A percentile compares a stretch with the other conserved stretches of the same genome.
These are phyloP conservation scores for Clathrus columnatus DNA, from an alignment of 768 basidiomycete species.

Conservation along the genomic window DNA sequence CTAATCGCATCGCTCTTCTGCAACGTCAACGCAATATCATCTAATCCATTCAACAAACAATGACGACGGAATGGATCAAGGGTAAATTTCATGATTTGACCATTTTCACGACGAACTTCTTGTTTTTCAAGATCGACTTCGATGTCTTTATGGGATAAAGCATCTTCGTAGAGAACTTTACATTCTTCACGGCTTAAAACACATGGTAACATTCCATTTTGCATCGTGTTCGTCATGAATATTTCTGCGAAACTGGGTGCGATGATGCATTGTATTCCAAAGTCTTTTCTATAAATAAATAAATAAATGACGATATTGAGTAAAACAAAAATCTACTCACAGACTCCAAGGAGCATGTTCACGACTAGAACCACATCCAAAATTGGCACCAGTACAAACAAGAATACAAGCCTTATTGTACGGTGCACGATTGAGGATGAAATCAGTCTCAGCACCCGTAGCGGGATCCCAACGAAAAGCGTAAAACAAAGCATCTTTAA, in stretches of 20 bases:
- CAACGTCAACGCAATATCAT: slow-evolving; percentile 93
- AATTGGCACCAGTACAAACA: slow-evolving; percentile 80
- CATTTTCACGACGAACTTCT: slow-evolving; percentile 52
- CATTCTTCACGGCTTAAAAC: slow-evolving; percentile 63
- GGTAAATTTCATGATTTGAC: slow-evolving; percentile 63
- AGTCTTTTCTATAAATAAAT: slow-evolving; percentile 53
- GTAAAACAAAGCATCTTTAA: slow-evolving; percentile 79
- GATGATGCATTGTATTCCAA: slow-evolving; percentile 82
- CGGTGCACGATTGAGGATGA: slow-evolving; percentile 73
- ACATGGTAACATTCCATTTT: slow-evolving; percentile 87
- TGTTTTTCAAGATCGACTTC: slow-evolving; percentile 80
- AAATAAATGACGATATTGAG: slow-evolving; percentile 7
- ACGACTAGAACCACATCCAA: slow-evolving; percentile 84
- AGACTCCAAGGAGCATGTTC: slow-evolving; percentile 88
- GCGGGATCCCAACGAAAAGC: slow-evolving; percentile 69
- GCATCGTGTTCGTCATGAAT: slow-evolving; percentile 83
- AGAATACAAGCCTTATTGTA: slow-evolving; percentile 71
- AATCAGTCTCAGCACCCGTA: slow-evolving; percentile 75
- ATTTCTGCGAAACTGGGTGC: slow-evolving; percentile 89
- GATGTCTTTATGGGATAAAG: slow-evolving; percentile 62
- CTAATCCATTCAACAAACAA: slow-evolving; percentile 90
- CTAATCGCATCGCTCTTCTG: slow-evolving; percentile 66
- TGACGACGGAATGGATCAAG: slow-evolving; percentile 88
- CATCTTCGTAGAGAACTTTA: slow-evolving; percentile 65
- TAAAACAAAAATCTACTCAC: slow-evolving; percentile 33